Conservation (phyloP, 805 yeast species). For the Metschnikowia continentalis region DNA sequence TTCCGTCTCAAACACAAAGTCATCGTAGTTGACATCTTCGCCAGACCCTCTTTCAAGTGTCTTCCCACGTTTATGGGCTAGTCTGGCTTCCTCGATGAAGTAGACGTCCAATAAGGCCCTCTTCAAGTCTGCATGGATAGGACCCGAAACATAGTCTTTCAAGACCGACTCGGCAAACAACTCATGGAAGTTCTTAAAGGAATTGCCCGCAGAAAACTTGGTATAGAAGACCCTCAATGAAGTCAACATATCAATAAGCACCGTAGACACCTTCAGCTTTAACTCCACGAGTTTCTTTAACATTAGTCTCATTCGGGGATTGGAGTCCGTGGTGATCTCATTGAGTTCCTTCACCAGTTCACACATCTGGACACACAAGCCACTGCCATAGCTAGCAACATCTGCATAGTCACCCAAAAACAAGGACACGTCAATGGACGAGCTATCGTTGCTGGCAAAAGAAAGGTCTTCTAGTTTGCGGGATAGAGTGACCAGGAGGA, state of each 20-base stretch:
- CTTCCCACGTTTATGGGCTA: constrained; percentile 33
- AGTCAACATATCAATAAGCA: constrained; percentile 30
- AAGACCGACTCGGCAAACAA: constrained; percentile 24
- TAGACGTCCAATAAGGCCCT: constrained; percentile 38
- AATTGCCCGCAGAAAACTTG: constrained; percentile 21
- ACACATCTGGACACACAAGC: constrained; percentile 10
- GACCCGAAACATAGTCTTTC: constrained; percentile 18
- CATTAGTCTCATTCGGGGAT: constrained; percentile 8
- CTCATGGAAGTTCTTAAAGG: constrained; percentile 26
- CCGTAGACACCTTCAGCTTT: constrained; percentile 21
- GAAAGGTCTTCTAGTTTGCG: constrained; percentile 36
- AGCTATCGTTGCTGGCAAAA: constrained; percentile 17
- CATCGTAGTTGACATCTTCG: constrained; percentile 46
- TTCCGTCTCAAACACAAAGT: constrained; percentile 10
- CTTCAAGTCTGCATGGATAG: constrained; percentile 27
- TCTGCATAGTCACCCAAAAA: constrained; percentile 20
- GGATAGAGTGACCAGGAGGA: constrained; percentile 24
- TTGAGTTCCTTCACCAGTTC: constrained; percentile 7
- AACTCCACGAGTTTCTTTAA: constrained; percentile 23
- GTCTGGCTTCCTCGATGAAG: constrained; percentile 45
- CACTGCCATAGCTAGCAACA: constrained; percentile 14
- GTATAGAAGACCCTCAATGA: constrained; percentile 32
- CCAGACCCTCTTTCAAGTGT: constrained; percentile 48
- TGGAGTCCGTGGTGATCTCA: constrained; percentile 7
- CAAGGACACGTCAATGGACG: constrained; percentile 21